Percentiles rank a stretch among this genome's conserved stretches.
phyloP scores from a whole-genome alignment of 352 stramenopile genomes.

The Globisporangium solare region DNA sequence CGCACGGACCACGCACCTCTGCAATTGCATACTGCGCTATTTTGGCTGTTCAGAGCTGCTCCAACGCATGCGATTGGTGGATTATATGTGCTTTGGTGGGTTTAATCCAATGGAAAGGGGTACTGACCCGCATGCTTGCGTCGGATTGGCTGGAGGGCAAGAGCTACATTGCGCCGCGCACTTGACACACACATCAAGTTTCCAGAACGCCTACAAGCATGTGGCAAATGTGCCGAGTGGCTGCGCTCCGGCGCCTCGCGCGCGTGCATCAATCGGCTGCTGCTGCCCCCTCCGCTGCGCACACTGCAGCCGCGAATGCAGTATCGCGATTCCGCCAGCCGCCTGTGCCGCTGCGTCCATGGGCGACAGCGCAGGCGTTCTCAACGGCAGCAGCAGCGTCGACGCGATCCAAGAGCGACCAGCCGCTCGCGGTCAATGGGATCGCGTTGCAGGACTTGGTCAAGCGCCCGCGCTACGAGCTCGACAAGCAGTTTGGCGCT shows the following conservation, averaged over 20 bases:
- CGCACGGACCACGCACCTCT: too few species aligned
- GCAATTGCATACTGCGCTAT: too few species aligned
- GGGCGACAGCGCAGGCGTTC: too few species aligned
- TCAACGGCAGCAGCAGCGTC: background rate
- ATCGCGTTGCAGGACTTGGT: conserved; percentile 31
- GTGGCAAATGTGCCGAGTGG: conserved; percentile 9
- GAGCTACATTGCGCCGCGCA: background rate
- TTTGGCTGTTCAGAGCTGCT: too few species aligned
- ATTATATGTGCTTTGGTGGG: too few species aligned
- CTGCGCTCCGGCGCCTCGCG: conserved; percentile 7
- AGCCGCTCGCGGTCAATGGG: conserved; percentile 10
- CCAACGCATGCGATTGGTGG: too few species aligned
- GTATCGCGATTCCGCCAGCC: conserved; percentile 1
- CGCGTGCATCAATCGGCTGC: background rate
- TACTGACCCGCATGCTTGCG: background rate
- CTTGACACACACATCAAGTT: conserved; percentile 5
- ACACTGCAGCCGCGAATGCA: background rate
- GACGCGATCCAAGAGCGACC: background rate
- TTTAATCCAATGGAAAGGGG: background rate
- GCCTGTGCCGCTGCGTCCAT: background rate
- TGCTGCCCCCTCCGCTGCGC: background rate
- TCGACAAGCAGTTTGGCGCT: conserved; percentile 21
- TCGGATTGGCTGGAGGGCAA: conserved; percentile 1
- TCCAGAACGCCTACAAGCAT: conserved; percentile 1
- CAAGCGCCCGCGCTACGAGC: conserved; percentile 20